Percentiles rank a stretch among this genome's conserved stretches.
These are phyloP conservation scores for Ceriops zippeliana DNA, from an alignment of 345 rosid genomes.

Conservation along the genomic window DNA sequence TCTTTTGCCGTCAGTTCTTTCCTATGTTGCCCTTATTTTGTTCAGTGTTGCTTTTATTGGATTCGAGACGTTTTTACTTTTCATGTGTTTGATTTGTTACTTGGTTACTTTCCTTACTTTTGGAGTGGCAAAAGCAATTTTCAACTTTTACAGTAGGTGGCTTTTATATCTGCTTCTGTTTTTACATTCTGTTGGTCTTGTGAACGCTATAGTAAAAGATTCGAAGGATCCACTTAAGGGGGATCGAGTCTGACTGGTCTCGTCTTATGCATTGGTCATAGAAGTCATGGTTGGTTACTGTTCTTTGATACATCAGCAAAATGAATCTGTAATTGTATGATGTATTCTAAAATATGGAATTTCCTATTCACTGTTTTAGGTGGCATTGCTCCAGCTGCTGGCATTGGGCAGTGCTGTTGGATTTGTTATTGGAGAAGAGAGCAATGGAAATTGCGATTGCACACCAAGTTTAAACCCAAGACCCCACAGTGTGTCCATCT, in stretches of 20 bases:
- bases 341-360: background rate
- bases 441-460: constrained; percentile 42
- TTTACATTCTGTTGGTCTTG: background rate
- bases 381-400: constrained; percentile 80
- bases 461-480: constrained; percentile 55
- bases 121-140: constrained; percentile 16
- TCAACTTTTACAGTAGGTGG: constrained; percentile 7
- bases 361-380: constrained; percentile 30
- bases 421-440: constrained; percentile 31
- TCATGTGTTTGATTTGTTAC: constrained; percentile 19
- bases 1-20: too few relatives aligned
- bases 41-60: constrained; percentile 20
- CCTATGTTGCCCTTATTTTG: background rate
- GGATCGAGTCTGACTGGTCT: constrained; percentile 3
- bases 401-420: constrained; percentile 53
- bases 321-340: constrained; percentile 21
- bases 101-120: constrained; percentile 17
- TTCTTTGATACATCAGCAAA: background rate
- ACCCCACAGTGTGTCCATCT: constrained; percentile 84
- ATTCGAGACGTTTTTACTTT: constrained; percentile 20
- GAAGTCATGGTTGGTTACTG: background rate
- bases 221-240: background rate
- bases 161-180: background rate
- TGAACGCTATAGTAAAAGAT: background rate
- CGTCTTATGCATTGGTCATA: background rate